A percentile compares a stretch with the other conserved stretches of the same genome.
Conservation (phyloP, 352 stramenopile species). For the Phytophthora palmivora region DNA sequence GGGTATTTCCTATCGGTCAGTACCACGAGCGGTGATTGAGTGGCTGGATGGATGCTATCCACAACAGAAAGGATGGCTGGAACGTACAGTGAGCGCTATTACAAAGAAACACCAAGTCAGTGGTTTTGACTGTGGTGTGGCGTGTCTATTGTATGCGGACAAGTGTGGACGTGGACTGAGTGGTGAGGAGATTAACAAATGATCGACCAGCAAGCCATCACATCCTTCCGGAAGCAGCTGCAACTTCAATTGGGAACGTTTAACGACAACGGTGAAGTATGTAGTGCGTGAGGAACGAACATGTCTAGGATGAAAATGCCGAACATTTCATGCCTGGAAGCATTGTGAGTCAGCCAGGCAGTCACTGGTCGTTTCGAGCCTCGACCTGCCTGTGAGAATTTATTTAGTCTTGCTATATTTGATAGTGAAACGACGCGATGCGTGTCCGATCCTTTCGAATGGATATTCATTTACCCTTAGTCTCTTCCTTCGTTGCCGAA, state of each 20-base stretch:
- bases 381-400: conserved; percentile 19
- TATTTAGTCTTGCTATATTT: conserved; percentile 23
- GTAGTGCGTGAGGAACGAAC: not conserved
- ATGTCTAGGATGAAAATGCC: not conserved
- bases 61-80: conserved; percentile 62
- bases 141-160: conserved; percentile 89
- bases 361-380: no score
- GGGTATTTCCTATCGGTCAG: conserved; percentile 72
- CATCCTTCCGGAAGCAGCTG: conserved; percentile 64
- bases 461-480: not conserved
- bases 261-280: conserved; percentile 6
- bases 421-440: conserved; percentile 36
- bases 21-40: conserved; percentile 81
- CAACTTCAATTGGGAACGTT: conserved; percentile 40
- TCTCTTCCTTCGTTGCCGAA: not conserved
- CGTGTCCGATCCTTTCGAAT: not conserved
- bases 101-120: conserved; percentile 88
- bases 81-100: conserved; percentile 72
- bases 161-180: conserved; percentile 76
- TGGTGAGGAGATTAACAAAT: conserved; percentile 63
- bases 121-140: conserved; percentile 91
- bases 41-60: conserved; percentile 88
- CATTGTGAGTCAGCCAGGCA: no score
- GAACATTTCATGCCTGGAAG: not conserved
- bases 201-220: conserved; percentile 79